These are phyloP conservation scores for Gaertneriomyces sp. DNA, from an alignment of 192 early-diverging fungal species.

Conservation along the genomic window DNA sequence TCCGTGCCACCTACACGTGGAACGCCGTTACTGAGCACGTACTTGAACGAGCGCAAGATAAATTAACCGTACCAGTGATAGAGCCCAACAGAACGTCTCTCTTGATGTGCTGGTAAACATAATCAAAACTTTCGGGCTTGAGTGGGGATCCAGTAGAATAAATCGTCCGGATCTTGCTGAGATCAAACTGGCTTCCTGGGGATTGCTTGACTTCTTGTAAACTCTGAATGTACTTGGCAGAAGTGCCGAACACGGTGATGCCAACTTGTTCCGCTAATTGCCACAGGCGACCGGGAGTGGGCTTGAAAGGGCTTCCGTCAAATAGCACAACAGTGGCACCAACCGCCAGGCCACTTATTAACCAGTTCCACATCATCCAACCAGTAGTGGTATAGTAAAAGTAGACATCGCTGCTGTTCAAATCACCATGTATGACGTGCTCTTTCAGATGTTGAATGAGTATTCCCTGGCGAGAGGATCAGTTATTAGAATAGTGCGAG, in stretches of 20 bases:
- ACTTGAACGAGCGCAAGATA: not conserved
- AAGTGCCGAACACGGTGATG: constrained; percentile 88
- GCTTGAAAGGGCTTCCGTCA: constrained; percentile 94
- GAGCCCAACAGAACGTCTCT: constrained; percentile 81
- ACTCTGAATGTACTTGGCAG: constrained; percentile 92
- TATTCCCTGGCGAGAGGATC: constrained; percentile 49
- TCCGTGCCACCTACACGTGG: constrained; percentile 78
- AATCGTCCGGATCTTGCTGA: constrained; percentile 67
- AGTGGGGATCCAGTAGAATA: constrained; percentile 95
- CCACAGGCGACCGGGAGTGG: constrained; percentile 72
- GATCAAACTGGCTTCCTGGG: constrained; percentile 54
- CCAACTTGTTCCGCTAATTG: constrained; percentile 66
- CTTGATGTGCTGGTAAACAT: constrained; percentile 84
- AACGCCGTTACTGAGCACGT: too few relatives aligned
- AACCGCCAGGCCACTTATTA: constrained; percentile 67
- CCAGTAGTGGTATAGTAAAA: constrained; percentile 79
- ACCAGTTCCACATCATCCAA: constrained; percentile 99
- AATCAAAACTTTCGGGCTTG: constrained; percentile 89
- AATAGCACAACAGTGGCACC: constrained; percentile 48
- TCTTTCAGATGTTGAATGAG: constrained; percentile 94
- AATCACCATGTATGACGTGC: constrained; percentile 80
- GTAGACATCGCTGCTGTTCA: constrained; percentile 70
- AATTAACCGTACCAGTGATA: constrained; percentile 65
- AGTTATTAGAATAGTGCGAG: not conserved
- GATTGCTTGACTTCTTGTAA: constrained; percentile 70